Base-by-base conservation (phyloP, 192 early-diverging fungal genomes). In the Coemansia umbellata region DNA sequence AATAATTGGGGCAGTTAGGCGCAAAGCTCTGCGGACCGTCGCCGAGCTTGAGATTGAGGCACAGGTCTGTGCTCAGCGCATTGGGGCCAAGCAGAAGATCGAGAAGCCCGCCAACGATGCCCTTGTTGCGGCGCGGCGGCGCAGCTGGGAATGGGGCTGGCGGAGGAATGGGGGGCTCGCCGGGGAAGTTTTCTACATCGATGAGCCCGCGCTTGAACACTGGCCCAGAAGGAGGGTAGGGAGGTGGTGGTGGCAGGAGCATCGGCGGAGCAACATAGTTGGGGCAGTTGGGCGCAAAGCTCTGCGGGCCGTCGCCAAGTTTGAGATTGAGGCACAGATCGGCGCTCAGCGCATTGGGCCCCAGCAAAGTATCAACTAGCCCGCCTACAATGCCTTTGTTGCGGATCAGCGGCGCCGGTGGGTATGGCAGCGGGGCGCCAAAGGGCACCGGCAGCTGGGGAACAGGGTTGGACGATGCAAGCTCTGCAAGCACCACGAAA, bases 241-340 rank as follows among this genome's bases (percentile, higher is more conserved):
- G 47, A 2, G 53, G 53, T 22, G 47, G 33, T 3, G 68, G 67
- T 11, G 70, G 71, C 22, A 61, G 54, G 8, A 74, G 58, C 48
- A 73, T 44, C 7, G 70, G 63, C 31, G 71, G 71, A 3, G 64
- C 51, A 5, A 74, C 19, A 21, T 55, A 74, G 71, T 74, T 74
- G 8, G 71, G 71, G 30, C 71, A 74, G 33, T 57, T 55, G 30
- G 71, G 71, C 4, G 64, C 64, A 39, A 74, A 19, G 53, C 71
- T 74, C 49, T 74, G 71, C 19, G 71, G 71, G 3, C 71, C 71
- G 49, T 74, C 71, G 47, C 71, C 71, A 3, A 74, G 65, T 60
- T 74, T 74, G 56, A 74, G 65, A 2, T 74, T 55, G 5, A 74
- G 42, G 14, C 71, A 74, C 24, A 67, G 37, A 36, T 74, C 71